Percentiles rank a stretch among this genome's conserved stretches.
Evolutionary conservation across 176 grass and related monocot species (phyloP).

Genomic region (Triticum turgidum): DNA sequence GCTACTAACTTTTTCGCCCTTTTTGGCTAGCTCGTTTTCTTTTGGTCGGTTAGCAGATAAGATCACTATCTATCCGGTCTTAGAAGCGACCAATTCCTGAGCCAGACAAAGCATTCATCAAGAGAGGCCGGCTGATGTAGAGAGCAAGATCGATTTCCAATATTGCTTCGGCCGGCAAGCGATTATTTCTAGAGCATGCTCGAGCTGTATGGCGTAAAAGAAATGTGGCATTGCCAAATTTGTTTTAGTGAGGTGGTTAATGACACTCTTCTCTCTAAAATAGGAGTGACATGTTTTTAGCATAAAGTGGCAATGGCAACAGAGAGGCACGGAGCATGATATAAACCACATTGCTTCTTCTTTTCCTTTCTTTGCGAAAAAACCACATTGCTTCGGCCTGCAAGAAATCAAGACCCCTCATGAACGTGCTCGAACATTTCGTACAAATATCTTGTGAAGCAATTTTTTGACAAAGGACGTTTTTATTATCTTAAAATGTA

Average conservation of each 20-base stretch:
- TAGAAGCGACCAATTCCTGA: conserved; percentile 32
- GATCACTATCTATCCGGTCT: background rate
- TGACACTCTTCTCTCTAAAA: background rate
- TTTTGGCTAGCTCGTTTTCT: background rate
- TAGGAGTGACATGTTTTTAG: background rate
- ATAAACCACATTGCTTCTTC: no score
- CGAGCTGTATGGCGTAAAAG: background rate
- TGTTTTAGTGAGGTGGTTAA: background rate
- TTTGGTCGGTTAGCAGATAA: background rate
- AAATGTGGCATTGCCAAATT: background rate
- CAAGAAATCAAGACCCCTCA: conserved; percentile 4
- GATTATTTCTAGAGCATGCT: background rate
- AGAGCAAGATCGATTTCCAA: background rate
- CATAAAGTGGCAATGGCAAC: background rate
- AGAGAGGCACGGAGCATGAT: background rate
- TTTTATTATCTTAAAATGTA: no score
- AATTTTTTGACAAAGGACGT: no score
- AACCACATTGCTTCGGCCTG: background rate
- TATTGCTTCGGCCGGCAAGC: background rate
- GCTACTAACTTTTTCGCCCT: background rate
- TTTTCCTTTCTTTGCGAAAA: no score
- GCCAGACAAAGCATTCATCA: background rate
- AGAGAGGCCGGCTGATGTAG: background rate
- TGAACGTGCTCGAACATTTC: background rate
- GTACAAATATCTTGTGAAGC: background rate